phyloP scores from a whole-genome alignment of 2,329 filamentous ascomycete species.

The Alternaria triticina region DNA sequence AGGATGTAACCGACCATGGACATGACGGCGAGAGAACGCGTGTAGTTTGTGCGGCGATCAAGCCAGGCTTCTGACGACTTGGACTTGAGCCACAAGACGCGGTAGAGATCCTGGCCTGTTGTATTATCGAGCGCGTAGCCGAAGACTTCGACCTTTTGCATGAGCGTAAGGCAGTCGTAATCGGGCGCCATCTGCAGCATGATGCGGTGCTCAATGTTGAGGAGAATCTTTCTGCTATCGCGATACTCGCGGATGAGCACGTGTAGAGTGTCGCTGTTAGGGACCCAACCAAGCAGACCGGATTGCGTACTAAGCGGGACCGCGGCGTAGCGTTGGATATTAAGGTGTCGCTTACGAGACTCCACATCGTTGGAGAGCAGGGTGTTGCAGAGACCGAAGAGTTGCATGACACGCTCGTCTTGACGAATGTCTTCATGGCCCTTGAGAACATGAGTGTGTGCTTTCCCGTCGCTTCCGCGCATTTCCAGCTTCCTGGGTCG shows the following conservation, averaged over 20 bases:
- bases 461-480: conserved; percentile 84
- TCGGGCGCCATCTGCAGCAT: conserved; percentile 99
- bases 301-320: conserved; percentile 97
- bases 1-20: conserved; percentile 99
- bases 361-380: conserved; percentile 92
- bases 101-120: conserved; percentile 96
- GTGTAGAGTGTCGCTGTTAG: conserved; percentile 96
- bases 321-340: conserved; percentile 94
- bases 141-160: conserved; percentile 99
- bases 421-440: conserved; percentile 99
- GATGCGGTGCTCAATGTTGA: conserved; percentile 99
- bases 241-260: conserved; percentile 97
- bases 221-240: conserved; percentile 93
- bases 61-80: conserved; percentile 98
- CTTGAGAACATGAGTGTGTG: conserved; percentile 91
- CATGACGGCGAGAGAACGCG: conserved; percentile 95
- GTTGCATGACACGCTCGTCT: conserved; percentile 98
- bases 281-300: conserved; percentile 93
- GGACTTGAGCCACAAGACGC: conserved; percentile 97
- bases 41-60: conserved; percentile 97
- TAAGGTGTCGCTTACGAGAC: conserved; percentile 94
- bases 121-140: conserved; percentile 99
- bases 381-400: conserved; percentile 97
- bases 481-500: conserved; percentile 87
- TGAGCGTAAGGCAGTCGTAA: conserved; percentile 96